Evolutionary conservation across 169 alveolate species (phyloP).

Genomic region (Plasmodium gallinaceum): DNA sequence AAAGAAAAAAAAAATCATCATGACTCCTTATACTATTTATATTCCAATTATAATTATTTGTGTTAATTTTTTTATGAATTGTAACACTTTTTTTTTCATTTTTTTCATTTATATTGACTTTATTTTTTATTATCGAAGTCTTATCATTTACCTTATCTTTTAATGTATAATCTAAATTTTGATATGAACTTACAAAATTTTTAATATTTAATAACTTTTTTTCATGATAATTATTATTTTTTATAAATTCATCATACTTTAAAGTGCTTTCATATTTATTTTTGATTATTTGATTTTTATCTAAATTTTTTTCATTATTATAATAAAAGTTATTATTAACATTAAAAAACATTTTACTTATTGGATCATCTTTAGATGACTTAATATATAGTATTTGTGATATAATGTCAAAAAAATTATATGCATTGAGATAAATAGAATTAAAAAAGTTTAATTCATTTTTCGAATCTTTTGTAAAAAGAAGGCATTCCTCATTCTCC

Average conservation of each 20-base stretch:
- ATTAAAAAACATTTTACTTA: conserved; percentile 12
- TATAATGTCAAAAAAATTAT: conserved; percentile 20
- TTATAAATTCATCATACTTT: neutral
- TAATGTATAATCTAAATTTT: too few relatives aligned
- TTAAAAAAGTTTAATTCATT: conserved; percentile 12
- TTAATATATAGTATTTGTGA: conserved; percentile 40
- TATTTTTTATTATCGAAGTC: too few relatives aligned
- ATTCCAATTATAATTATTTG: neutral
- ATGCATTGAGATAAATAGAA: conserved; percentile 11
- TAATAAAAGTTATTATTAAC: neutral
- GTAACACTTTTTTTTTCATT: too few relatives aligned
- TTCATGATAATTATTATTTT: neutral
- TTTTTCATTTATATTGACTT: too few relatives aligned
- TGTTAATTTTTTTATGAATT: neutral
- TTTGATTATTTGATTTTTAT: neutral
- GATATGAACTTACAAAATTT: too few relatives aligned
- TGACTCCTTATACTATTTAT: neutral
- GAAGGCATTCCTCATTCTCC: conserved; percentile 7
- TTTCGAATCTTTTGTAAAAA: neutral
- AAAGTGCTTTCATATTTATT: neutral
- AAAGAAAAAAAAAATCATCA: conserved; percentile 18
- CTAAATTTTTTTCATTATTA: neutral
- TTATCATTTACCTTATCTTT: too few relatives aligned
- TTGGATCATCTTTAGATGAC: conserved; percentile 11
- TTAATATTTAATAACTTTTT: neutral